These are phyloP conservation scores for Capsaspora owczarzaki DNA, from an alignment of 78 protist genomes.

Conservation along the genomic window DNA sequence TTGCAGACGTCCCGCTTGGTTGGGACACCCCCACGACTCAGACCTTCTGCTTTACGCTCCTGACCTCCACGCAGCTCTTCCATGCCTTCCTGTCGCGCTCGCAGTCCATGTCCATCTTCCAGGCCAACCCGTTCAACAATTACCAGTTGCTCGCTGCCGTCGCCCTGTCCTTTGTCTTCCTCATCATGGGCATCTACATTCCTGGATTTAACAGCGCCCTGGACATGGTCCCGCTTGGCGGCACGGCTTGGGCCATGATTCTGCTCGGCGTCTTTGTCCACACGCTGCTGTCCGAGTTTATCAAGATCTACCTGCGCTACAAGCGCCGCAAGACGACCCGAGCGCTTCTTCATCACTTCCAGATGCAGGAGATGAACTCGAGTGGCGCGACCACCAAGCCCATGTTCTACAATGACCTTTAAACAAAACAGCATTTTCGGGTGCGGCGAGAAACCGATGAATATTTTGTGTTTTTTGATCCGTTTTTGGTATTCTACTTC, in stretches of 20 bases:
- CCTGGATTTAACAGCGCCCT: background rate
- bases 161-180: background rate
- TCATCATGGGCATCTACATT: background rate
- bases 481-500: too few species aligned
- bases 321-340: too few species aligned
- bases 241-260: background rate
- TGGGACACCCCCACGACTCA: background rate
- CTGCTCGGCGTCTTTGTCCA: background rate
- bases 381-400: too few species aligned
- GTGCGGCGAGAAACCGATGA: too few species aligned
- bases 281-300: background rate
- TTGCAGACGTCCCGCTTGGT: background rate
- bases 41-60: background rate
- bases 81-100: background rate
- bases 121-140: background rate
- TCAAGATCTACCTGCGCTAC: background rate
- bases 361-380: too few species aligned
- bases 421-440: too few species aligned
- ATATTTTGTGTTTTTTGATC: too few species aligned
- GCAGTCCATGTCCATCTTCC: background rate
- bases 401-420: too few species aligned
- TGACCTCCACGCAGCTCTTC: background rate
- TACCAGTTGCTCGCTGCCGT: background rate
- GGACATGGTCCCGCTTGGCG: background rate
- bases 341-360: too few species aligned